Conservation (phyloP, 140 eudicot species). For the Senecio squalidus region DNA sequence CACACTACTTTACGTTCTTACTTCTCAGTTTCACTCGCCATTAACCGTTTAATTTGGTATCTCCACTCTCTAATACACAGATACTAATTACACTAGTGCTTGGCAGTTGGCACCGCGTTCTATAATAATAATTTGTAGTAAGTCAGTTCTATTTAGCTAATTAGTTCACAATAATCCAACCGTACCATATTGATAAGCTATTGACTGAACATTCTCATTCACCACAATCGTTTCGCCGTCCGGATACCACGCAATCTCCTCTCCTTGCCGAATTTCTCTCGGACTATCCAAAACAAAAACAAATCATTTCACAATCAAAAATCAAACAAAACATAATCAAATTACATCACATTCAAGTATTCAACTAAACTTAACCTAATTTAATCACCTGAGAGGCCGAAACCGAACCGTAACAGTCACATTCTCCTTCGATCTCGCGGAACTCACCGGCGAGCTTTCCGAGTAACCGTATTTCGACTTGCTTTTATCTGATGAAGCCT, state of each 20-base stretch:
- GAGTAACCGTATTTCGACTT: slow-evolving; percentile 44
- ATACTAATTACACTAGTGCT: slow-evolving; percentile 6
- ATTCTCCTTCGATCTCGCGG: slow-evolving; percentile 82
- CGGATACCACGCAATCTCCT: slow-evolving; percentile 99
- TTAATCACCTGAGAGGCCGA: slow-evolving; percentile 86
- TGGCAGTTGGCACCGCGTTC: slow-evolving; percentile 14
- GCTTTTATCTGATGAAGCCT: slow-evolving; percentile 55
- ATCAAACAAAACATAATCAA: slow-evolving; percentile 9
- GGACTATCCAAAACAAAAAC: slow-evolving; percentile 43
- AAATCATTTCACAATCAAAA: neutral
- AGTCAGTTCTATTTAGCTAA: slow-evolving; percentile 9
- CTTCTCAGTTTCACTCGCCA: slow-evolving; percentile 2
- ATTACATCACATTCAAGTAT: slow-evolving; percentile 3
- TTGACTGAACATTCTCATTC: slow-evolving; percentile 69
- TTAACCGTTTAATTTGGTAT: neutral
- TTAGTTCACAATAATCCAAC: slow-evolving; percentile 21
- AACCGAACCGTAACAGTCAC: slow-evolving; percentile 97
- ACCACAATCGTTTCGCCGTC: slow-evolving; percentile 93
- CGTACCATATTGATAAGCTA: slow-evolving; percentile 93
- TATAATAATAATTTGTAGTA: neutral
- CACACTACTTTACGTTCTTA: slow-evolving; percentile 3
- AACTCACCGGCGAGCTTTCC: slow-evolving; percentile 43
- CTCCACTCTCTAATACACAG: neutral
- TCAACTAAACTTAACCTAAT: neutral
- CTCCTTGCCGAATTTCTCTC: slow-evolving; percentile 91